A percentile compares a stretch with the other conserved stretches of the same genome.
Evolutionary conservation across 108 stramenopile species (phyloP).

Genomic region (Fistulifera solaris): DNA sequence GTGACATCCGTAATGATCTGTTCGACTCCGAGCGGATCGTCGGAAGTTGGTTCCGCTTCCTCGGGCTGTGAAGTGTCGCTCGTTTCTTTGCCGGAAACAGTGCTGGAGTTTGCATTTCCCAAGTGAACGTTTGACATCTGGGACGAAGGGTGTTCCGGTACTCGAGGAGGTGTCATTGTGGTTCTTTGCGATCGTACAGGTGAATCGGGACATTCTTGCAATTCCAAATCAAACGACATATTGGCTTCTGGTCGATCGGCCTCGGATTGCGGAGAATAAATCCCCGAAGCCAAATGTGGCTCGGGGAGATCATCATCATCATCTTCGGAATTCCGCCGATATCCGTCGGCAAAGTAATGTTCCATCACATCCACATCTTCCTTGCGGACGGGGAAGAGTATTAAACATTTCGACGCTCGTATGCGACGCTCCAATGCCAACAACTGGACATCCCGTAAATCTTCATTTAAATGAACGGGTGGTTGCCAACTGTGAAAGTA

Average conservation of each 20-base stretch:
- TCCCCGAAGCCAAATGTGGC: too few species aligned
- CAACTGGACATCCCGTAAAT: conserved; percentile 68
- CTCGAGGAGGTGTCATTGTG: too few species aligned
- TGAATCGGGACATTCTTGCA: not conserved
- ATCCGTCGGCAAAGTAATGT: conserved; percentile 36
- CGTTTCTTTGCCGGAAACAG: too few species aligned
- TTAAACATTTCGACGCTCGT: conserved; percentile 49
- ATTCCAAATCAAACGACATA: not conserved
- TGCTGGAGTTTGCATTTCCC: too few species aligned
- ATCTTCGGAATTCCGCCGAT: conserved; percentile 10
- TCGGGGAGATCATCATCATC: conserved; percentile 2
- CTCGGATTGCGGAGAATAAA: too few species aligned
- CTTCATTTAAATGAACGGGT: conserved; percentile 18
- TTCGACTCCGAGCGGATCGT: conserved; percentile 14
- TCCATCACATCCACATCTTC: conserved; percentile 71
- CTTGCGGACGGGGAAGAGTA: conserved; percentile 69
- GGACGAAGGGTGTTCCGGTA: too few species aligned
- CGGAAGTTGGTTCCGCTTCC: conserved; percentile 5
- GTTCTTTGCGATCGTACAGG: too few species aligned
- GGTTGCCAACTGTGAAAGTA: conserved; percentile 14
- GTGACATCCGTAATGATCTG: conserved; percentile 37
- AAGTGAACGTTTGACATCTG: too few species aligned
- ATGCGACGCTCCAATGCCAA: conserved; percentile 66
- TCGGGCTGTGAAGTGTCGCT: not conserved
- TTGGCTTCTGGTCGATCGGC: too few species aligned